These are phyloP conservation scores for Suillus placidus DNA, from an alignment of 768 basidiomycete genomes.

Conservation along the genomic window DNA sequence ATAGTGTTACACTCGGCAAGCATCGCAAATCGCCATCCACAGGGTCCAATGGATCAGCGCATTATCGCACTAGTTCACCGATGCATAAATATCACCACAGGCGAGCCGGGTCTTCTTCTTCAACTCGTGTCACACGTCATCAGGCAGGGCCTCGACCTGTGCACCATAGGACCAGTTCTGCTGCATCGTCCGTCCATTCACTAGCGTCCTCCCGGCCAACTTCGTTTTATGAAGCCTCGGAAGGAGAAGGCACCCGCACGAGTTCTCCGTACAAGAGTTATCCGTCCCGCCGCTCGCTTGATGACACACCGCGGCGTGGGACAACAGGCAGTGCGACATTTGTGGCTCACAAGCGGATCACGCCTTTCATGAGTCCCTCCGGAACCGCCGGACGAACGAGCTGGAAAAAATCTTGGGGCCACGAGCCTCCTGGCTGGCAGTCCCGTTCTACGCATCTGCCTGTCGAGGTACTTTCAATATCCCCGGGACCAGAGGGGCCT, in stretches of 20 bases:
- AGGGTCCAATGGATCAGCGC: slow-evolving; percentile 72
- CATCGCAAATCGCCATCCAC: slow-evolving; percentile 78
- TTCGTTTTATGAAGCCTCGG: slow-evolving; percentile 77
- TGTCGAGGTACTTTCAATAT: slow-evolving; percentile 77
- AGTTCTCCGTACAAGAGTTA: slow-evolving; percentile 63
- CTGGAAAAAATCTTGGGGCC: slow-evolving; percentile 91
- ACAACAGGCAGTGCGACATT: slow-evolving; percentile 58
- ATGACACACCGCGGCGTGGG: slow-evolving; percentile 46
- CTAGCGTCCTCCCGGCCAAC: slow-evolving; percentile 75
- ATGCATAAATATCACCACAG: slow-evolving; percentile 76
- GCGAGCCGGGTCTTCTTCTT: slow-evolving; percentile 78
- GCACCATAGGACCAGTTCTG: slow-evolving; percentile 76
- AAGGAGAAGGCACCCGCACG: slow-evolving; percentile 64
- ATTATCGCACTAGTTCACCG: slow-evolving; percentile 71
- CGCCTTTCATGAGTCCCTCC: slow-evolving; percentile 66
- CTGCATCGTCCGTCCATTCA: slow-evolving; percentile 78
- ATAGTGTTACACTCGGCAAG: slow-evolving; percentile 67
- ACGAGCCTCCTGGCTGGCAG: slow-evolving; percentile 87
- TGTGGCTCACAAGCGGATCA: slow-evolving; percentile 79
- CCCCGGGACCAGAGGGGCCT: slow-evolving; percentile 43
- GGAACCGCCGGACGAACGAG: slow-evolving; percentile 64
- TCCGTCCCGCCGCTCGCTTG: slow-evolving; percentile 49
- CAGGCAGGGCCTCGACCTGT: slow-evolving; percentile 46
- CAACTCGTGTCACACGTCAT: slow-evolving; percentile 78
- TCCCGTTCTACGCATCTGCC: slow-evolving; percentile 64